Percentiles rank a stretch among this genome's conserved stretches.
Evolutionary conservation across 2,329 filamentous ascomycete species (phyloP).

Genomic region (Huntiella omanensis): DNA sequence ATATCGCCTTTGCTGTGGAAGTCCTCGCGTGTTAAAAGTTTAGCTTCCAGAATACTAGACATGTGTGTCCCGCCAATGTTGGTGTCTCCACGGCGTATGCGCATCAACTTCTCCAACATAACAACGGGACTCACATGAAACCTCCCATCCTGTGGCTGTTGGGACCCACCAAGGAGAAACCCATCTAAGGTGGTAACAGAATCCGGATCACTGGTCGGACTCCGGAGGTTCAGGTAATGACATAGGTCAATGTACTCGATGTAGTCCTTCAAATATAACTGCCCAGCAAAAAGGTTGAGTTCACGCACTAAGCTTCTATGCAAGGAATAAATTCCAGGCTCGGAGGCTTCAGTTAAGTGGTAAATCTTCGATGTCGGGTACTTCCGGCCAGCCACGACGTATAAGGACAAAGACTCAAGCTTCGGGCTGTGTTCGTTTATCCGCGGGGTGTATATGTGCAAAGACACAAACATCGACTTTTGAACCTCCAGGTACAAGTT

Average conservation of each 20-base stretch:
- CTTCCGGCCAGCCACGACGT: slow-evolving; percentile 18
- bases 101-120: slow-evolving; percentile 21
- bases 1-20: slow-evolving; percentile 10
- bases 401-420: slow-evolving; percentile 29
- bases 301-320: slow-evolving; percentile 20
- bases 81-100: slow-evolving; percentile 21
- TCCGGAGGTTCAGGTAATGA: slow-evolving; percentile 28
- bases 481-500: slow-evolving; percentile 24
- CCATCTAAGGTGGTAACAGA: slow-evolving; percentile 18
- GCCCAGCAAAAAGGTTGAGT: slow-evolving; percentile 49
- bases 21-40: slow-evolving; percentile 13
- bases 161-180: slow-evolving; percentile 16
- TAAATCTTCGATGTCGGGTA: not conserved
- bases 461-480: slow-evolving; percentile 17
- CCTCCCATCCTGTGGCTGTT: not conserved
- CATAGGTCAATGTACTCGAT: slow-evolving; percentile 35
- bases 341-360: slow-evolving; percentile 3
- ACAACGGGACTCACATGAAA: slow-evolving; percentile 17
- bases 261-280: slow-evolving; percentile 39
- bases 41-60: slow-evolving; percentile 20
- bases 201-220: too few relatives aligned
- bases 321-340: slow-evolving; percentile 3
- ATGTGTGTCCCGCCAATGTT: slow-evolving; percentile 24
- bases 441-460: slow-evolving; percentile 35
- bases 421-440: slow-evolving; percentile 19